Percentiles rank a stretch among this genome's conserved stretches.
Evolutionary conservation across 805 yeast genomes (phyloP).

Genomic region (Candida tallmaniae): DNA sequence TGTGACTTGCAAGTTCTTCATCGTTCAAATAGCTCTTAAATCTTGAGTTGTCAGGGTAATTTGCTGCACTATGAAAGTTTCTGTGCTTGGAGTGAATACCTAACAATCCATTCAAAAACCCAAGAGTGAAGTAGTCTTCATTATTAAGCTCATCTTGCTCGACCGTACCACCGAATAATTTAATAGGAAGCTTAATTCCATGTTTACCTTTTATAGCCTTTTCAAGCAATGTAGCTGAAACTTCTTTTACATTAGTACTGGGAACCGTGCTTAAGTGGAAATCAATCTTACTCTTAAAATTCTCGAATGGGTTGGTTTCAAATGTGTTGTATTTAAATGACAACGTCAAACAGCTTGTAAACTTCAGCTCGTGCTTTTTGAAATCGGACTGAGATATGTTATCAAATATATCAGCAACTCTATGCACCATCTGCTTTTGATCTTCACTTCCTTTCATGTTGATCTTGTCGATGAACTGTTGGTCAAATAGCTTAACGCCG

Average conservation of each 20-base stretch:
- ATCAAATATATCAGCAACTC: background rate
- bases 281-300: conserved; percentile 17
- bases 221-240: conserved; percentile 21
- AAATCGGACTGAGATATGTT: background rate
- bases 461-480: background rate
- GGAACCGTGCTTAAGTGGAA: background rate
- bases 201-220: conserved; percentile 24
- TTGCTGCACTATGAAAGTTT: conserved; percentile 13
- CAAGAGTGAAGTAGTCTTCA: conserved; percentile 28
- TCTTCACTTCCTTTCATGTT: background rate
- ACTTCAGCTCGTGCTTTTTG: conserved; percentile 1
- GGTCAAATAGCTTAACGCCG: background rate
- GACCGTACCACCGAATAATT: conserved; percentile 12
- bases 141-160: conserved; percentile 12
- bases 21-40: no score
- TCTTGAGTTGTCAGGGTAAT: background rate
- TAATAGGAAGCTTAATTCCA: conserved; percentile 17
- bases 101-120: conserved; percentile 27
- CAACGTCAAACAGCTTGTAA: conserved; percentile 31
- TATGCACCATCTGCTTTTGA: background rate
- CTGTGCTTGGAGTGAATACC: conserved; percentile 28
- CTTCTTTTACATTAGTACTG: conserved; percentile 15
- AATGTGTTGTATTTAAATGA: conserved; percentile 31
- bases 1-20: background rate
- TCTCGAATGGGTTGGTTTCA: conserved; percentile 32